Base-by-base conservation (phyloP, 2,329 filamentous ascomycete species). In the Ascochyta rabiei region DNA sequence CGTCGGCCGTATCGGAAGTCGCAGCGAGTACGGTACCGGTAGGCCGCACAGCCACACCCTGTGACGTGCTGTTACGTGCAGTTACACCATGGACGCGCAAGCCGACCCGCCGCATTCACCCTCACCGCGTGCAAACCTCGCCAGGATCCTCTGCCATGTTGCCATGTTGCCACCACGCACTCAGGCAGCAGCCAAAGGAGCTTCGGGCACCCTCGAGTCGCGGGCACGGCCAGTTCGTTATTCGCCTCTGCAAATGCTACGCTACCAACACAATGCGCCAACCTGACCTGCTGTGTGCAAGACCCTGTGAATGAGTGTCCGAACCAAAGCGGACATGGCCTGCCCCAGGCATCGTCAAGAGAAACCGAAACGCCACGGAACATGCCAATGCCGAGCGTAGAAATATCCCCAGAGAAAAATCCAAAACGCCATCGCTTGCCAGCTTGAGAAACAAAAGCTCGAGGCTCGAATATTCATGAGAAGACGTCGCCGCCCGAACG, bases 401-500 rank as follows among this genome's bases (percentile, higher is more conserved):
- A 33, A 71, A 72, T 70, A 59, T 43, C 56, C 43, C 28, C 1
- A 23, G 21, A 15, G 54, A 56, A 59, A 56, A 39, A 58, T 48
- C 58, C 61, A 64, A 56, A 68, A 69, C 69, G 66, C 69, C 69
- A 45, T 64, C 67, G 64, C 69, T 70, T 63, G 46, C 60, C 57
- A 53, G 52, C 53, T 54, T 10, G 46, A 50, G 24, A 59, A 59
- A 53, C 40, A 38, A 53, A 48, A 37, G 40, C 33, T 38, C 55
- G 52, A 49, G 47, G 51, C 53, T 45, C 53, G 33, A 51, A 48
- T 53, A 39, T 56, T 72, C 59, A 68, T 59, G 66, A 71, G 60
- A 69, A 66, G 42, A 70, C 68, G 66, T 81, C 79, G 18, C 80
- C 80, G 26, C 80, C 80, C 67, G 70, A 75, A 48, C 79, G 71